Base-by-base conservation (phyloP, 805 yeast genomes). In the Wickerhamiella azymoides region DNA sequence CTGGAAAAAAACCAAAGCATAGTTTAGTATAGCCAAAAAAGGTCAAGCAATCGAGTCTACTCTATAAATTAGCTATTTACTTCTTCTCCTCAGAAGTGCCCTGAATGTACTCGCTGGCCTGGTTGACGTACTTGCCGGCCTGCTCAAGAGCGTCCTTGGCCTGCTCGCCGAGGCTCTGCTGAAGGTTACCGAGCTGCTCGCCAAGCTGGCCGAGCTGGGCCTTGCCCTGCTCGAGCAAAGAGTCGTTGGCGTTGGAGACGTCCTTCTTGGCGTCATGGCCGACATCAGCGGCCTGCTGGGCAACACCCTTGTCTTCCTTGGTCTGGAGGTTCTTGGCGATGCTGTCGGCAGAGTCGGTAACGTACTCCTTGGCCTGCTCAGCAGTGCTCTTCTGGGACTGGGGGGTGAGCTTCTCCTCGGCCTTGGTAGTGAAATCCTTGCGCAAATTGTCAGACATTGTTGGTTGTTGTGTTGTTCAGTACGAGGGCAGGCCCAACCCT, bases 371-470 rank as follows among this genome's bases (percentile, higher is more conserved):
- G 54, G 78, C 79, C 67, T 80, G 69, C 58, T 82, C 80, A 45
- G 67, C 62, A 58, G 67, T 64, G 33, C 78, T 57, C 69, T 85
- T 85, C 64, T 80, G 73, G 48, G 73, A 64, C 52, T 84, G 79
- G 53, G 94, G 94, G 54, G 73, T 80, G 37, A 80, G 49, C 37
- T 73, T 58, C 70, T 84, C 94, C 45, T 72, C 48, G 55, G 74
- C 66, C 66, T 84, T 82, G 62, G 80, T 80, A 53, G 77, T 55
- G 60, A 84, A 72, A 62, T 74, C 67, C 69, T 85, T 84, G 80
- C 94, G 81, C 58, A 81, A 84, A 50, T 72, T 13, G 49, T 55
- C 59, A 46, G 57, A 54, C 59, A 55, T 55, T 41, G 40, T 47
- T 41, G 33, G 9, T n/a, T 11, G 27, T 21, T 11, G 27, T 21